Evolutionary conservation across 768 basidiomycete species (phyloP), one percentile per base, ranked within the genome.

Genomic region (Rossbeevera mucosa): DNA sequence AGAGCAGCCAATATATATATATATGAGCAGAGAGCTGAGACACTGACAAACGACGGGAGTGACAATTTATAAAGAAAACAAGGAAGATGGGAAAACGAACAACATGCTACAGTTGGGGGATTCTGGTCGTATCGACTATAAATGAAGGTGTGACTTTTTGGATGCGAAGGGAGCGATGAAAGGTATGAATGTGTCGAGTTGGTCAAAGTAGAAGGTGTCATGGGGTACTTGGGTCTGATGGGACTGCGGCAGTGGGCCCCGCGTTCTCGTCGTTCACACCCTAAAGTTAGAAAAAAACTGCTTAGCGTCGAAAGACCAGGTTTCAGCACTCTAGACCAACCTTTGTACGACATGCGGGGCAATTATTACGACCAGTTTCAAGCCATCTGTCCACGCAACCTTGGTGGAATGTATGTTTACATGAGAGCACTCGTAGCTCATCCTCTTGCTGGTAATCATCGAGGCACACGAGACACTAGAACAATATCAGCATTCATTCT

Each of bases 331-430:
- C 12, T 22, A 6, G 14, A 63, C 79, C 31, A 48, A 86, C 87
- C 75, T 79, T 85, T 29, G 83, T 77, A 46, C 94, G 85, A 72
- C 94, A 96, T 7, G 91, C 91, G 29, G 94, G 94, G 67, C 94
- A 96, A 53, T 91, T 91, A 62, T 96, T 96, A 51, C 84, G 78
- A 3, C 93, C 92, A 5, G 79, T 82, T 65, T 85, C 79, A 29
- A 95, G 74, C 91, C 94, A 95, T 54, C 77, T 83, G 64, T 96
- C 94, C 6, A 96, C 91, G 59, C 94, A 96, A 20, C 67, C 72
- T 62, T 83, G 83, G 64, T 97, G 94, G 78, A 94, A 97, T n/a
- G 81, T 85, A 71, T 97, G 94, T 57, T 81, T 79, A 69, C 94
- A 96, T 5, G 72, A 71, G 73, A 97, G 77, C 29, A 96, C 71